Percentiles rank a stretch among this genome's conserved stretches.
phyloP scores from a whole-genome alignment of 2,329 filamentous ascomycete genomes.

The Graphium sp. region DNA sequence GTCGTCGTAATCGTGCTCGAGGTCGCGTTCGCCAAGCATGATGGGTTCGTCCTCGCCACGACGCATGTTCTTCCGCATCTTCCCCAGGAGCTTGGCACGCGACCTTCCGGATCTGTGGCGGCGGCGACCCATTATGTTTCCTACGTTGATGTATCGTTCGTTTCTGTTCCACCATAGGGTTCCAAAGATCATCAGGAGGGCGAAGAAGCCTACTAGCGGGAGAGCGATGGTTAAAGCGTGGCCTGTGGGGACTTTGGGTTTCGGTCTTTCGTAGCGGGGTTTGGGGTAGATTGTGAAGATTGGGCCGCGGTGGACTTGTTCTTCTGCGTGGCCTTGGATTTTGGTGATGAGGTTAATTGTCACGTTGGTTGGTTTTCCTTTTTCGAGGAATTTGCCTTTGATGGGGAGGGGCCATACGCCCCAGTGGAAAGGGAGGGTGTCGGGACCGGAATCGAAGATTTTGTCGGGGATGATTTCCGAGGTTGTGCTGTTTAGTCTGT shows the following conservation, averaged over 20 bases:
- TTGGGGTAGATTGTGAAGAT: constrained; percentile 21
- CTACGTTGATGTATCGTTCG: constrained; percentile 29
- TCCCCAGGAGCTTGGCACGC: constrained; percentile 15
- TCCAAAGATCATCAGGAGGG: constrained; percentile 31
- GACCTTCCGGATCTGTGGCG: constrained; percentile 22
- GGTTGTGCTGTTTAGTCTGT: constrained; percentile 23
- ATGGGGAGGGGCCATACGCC: constrained; percentile 31
- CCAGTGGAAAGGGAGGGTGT: constrained; percentile 19
- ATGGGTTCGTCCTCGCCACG: constrained; percentile 4
- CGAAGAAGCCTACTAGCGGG: constrained; percentile 28
- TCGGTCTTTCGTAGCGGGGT: constrained; percentile 14
- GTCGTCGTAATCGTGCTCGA: not conserved
- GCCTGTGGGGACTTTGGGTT: constrained; percentile 15
- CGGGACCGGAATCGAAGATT: constrained; percentile 16
- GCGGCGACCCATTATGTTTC: constrained; percentile 30
- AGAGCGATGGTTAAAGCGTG: constrained; percentile 33
- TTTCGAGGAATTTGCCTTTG: constrained; percentile 17
- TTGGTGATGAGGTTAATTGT: constrained; percentile 25
- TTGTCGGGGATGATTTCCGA: constrained; percentile 17
- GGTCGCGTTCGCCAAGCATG: constrained; percentile 5
- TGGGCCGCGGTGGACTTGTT: constrained; percentile 19
- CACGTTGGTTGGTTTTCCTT: constrained; percentile 24
- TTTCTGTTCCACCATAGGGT: constrained; percentile 38
- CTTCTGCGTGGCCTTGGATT: constrained; percentile 12
- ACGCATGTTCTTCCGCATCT: constrained; percentile 6